A percentile compares a stretch with the other conserved stretches of the same genome.
These are phyloP conservation scores for Suillus subluteus DNA, from an alignment of 768 basidiomycete species.

Conservation along the genomic window DNA sequence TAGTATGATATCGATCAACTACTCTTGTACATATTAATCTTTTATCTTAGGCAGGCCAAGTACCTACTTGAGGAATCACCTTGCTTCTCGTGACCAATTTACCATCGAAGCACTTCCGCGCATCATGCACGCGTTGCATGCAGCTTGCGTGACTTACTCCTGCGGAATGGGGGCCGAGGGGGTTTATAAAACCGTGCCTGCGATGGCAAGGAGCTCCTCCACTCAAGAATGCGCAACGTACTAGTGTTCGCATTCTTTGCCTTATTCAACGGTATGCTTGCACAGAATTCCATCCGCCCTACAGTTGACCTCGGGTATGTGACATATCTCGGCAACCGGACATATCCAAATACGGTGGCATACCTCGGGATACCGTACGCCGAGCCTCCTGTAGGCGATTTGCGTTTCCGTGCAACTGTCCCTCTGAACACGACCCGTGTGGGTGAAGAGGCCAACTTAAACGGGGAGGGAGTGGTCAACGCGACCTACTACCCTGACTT, in stretches of 20 bases:
- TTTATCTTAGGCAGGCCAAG: not conserved
- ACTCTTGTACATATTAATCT: not conserved
- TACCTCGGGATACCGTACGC: constrained; percentile 55
- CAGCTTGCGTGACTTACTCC: not conserved
- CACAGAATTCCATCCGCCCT: constrained; percentile 15
- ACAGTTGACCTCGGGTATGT: constrained; percentile 64
- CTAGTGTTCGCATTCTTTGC: constrained; percentile 25
- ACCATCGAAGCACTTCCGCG: not conserved
- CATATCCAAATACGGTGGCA: constrained; percentile 56
- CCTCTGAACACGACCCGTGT: constrained; percentile 55
- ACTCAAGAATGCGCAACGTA: constrained; percentile 10
- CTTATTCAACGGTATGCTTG: constrained; percentile 14
- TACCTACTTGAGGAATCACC: not conserved
- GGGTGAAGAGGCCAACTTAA: constrained; percentile 27
- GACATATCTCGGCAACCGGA: constrained; percentile 54
- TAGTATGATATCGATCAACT: not conserved
- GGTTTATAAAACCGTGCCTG: not conserved
- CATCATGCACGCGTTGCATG: not conserved
- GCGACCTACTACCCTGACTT: constrained; percentile 58
- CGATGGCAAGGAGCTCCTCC: not conserved
- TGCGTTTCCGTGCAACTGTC: constrained; percentile 51
- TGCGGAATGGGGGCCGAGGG: not conserved
- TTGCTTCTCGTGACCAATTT: not conserved
- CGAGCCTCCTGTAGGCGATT: constrained; percentile 47
- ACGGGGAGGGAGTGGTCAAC: constrained; percentile 46